These are phyloP conservation scores for Penicillium coprophilum DNA, from an alignment of 495 filamentous ascomycete species.

Conservation along the genomic window DNA sequence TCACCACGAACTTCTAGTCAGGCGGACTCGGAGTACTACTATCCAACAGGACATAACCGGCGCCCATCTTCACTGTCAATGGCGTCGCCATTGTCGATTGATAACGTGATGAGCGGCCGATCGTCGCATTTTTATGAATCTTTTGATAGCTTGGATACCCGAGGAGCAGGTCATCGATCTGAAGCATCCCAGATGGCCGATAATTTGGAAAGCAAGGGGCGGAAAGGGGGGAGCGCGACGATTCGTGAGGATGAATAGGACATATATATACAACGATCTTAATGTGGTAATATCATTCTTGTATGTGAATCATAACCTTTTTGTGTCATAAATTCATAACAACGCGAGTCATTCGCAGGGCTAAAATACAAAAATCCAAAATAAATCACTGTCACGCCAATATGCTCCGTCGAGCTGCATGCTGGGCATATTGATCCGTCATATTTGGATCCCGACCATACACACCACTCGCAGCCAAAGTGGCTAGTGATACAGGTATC, in stretches of 20 bases:
- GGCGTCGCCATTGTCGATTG: constrained; percentile 16
- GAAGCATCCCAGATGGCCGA: constrained; percentile 17
- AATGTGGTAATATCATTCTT: neutral
- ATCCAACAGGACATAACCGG: constrained; percentile 8
- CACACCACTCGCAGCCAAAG: neutral
- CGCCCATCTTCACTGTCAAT: constrained; percentile 14
- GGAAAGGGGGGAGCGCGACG: constrained; percentile 8
- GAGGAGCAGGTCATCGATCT: constrained; percentile 14
- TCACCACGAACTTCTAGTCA: constrained; percentile 11
- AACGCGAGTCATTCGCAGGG: neutral
- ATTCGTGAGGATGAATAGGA: constrained; percentile 17
- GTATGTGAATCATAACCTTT: neutral
- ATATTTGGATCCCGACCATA: neutral
- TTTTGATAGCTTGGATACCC: constrained; percentile 1
- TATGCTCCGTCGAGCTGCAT: neutral
- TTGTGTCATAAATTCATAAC: neutral
- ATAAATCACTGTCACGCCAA: neutral
- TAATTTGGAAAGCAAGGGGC: constrained; percentile 8
- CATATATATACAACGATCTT: neutral
- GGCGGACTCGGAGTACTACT: constrained; percentile 4
- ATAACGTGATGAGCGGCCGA: constrained; percentile 15
- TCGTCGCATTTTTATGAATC: constrained; percentile 18
- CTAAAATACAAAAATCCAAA: neutral
- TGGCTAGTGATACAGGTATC: constrained; percentile 17
- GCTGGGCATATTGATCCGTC: neutral